Percentiles rank a stretch among this genome's conserved stretches.
Evolutionary conservation across 192 early-diverging fungal genomes (phyloP).

Genomic region (Entomortierella lignicola): DNA sequence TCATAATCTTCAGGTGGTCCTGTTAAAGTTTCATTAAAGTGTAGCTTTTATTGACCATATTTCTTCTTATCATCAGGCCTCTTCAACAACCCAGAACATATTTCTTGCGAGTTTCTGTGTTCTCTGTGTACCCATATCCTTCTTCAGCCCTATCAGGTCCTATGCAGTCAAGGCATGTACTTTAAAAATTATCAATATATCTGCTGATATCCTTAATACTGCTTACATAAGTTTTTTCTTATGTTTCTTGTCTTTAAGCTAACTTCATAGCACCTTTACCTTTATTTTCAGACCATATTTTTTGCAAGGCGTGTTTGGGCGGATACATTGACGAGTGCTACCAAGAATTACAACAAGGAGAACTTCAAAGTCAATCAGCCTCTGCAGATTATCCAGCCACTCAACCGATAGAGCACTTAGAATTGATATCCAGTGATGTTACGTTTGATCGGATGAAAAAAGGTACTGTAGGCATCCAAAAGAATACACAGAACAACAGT

Average conservation of each 20-base stretch:
- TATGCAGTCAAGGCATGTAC: constrained; percentile 14
- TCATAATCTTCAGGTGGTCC: background rate
- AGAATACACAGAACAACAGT: background rate
- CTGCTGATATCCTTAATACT: background rate
- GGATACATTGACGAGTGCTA: constrained; percentile 12
- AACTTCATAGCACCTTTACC: background rate
- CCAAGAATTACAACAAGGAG: background rate
- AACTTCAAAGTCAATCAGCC: background rate
- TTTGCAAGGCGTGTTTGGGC: constrained; percentile 29
- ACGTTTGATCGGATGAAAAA: background rate
- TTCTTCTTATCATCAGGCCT: background rate
- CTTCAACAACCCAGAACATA: constrained; percentile 10
- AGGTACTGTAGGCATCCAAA: background rate
- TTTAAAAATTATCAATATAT: background rate
- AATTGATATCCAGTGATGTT: background rate
- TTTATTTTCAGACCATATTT: constrained; percentile 17
- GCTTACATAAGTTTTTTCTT: too few species aligned
- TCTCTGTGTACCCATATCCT: constrained; percentile 18
- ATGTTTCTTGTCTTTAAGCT: background rate
- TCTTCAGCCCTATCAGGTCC: constrained; percentile 20
- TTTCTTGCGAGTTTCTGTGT: constrained; percentile 13
- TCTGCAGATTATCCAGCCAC: background rate
- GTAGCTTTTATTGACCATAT: background rate
- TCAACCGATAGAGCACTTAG: background rate
- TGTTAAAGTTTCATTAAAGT: too few species aligned